A percentile compares a stretch with the other conserved stretches of the same genome.
phyloP scores from a whole-genome alignment of 345 rosid species.

The Aethionema arabicum region DNA sequence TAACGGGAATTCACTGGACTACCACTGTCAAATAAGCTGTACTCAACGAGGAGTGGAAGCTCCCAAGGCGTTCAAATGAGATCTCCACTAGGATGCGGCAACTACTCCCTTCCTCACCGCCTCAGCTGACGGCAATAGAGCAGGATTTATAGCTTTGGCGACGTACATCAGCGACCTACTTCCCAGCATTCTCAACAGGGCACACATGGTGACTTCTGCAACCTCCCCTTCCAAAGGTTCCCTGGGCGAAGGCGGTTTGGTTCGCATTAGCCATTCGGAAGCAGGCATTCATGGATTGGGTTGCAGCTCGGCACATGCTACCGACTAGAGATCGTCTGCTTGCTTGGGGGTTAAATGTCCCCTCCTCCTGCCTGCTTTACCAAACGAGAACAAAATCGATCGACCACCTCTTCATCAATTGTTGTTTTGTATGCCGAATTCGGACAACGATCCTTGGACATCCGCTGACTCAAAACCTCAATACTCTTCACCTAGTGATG shows the following conservation, averaged over 20 bases:
- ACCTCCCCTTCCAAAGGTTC: neutral
- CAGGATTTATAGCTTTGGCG: no score
- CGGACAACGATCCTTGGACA: no score
- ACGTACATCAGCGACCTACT: neutral
- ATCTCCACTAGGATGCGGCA: no score
- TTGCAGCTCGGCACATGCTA: neutral
- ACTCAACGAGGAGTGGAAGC: no score
- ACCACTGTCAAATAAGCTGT: no score
- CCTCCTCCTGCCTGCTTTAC: neutral
- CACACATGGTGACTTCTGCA: neutral
- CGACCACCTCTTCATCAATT: neutral
- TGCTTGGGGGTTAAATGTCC: neutral
- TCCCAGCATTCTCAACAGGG: neutral
- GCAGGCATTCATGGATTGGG: neutral
- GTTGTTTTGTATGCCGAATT: no score
- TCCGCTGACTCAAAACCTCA: no score
- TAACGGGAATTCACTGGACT: no score
- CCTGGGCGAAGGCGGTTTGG: neutral
- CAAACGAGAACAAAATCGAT: neutral
- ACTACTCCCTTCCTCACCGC: no score
- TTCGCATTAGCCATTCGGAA: neutral
- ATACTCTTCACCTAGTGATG: no score
- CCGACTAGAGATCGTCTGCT: neutral
- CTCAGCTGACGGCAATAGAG: no score
- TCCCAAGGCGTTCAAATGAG: no score